Conservation (phyloP, 2,329 filamentous ascomycete genomes). For the Hymenoscyphus fraxineus region DNA sequence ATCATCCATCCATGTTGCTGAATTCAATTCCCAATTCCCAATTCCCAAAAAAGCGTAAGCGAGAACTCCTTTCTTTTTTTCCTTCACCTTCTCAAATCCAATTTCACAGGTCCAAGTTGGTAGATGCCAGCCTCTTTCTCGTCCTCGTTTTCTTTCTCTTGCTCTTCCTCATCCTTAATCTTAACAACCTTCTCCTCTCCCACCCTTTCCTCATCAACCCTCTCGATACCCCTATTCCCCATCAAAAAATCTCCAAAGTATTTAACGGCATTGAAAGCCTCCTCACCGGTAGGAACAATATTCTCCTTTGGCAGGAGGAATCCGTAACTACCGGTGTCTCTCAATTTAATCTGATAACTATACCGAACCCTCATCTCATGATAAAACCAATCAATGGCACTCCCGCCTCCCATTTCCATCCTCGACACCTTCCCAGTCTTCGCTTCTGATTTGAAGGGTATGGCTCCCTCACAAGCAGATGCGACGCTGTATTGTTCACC, state of each 20-base stretch:
- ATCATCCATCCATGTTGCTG: no score
- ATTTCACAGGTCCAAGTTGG: constrained; percentile 14
- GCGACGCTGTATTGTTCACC: constrained; percentile 73
- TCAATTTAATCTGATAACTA: constrained; percentile 89
- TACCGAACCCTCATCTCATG: constrained; percentile 78
- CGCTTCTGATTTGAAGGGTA: constrained; percentile 36
- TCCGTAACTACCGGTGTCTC: constrained; percentile 91
- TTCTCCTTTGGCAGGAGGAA: constrained; percentile 84
- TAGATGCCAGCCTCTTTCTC: constrained; percentile 14
- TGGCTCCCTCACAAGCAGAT: constrained; percentile 82
- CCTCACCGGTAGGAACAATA: constrained; percentile 85
- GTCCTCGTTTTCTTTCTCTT: constrained; percentile 17
- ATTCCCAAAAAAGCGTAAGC: no score
- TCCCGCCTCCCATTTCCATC: constrained; percentile 75
- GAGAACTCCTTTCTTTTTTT: not conserved
- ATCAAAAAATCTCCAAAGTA: constrained; percentile 80
- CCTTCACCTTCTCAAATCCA: constrained; percentile 26
- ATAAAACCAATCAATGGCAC: constrained; percentile 93
- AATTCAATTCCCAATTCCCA: no score
- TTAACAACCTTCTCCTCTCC: not conserved
- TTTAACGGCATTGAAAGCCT: constrained; percentile 77
- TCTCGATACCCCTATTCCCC: constrained; percentile 63
- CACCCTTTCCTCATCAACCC: not conserved
- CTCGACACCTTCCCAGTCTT: constrained; percentile 38
- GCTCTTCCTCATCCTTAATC: constrained; percentile 8